Conservation (phyloP, 1,284 basidiomycete genomes). For the Leucocoprinus gongylophorus region DNA sequence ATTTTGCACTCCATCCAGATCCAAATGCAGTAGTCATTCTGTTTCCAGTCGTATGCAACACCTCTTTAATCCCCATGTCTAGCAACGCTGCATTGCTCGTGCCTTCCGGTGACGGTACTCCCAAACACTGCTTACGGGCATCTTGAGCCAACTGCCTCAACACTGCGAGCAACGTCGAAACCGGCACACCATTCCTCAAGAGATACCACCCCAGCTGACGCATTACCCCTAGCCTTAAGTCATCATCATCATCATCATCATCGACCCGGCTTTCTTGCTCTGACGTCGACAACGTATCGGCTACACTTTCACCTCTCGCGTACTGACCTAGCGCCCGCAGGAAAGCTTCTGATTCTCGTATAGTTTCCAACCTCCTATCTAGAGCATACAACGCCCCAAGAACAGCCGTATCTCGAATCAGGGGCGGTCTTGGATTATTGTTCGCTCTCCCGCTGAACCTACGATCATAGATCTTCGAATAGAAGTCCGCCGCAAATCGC, state of each 20-base stretch:
- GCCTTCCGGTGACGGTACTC: conserved; percentile 44
- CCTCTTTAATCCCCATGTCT: conserved; percentile 59
- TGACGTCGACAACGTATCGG: conserved; percentile 17
- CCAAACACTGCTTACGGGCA: conserved; percentile 48
- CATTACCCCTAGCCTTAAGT: conserved; percentile 18
- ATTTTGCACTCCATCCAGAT: conserved; percentile 59
- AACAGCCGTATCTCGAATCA: conserved; percentile 64
- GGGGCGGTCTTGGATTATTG: conserved; percentile 53
- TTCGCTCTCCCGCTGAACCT: conserved; percentile 61
- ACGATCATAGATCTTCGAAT: conserved; percentile 61
- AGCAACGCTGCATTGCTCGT: conserved; percentile 40
- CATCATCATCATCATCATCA: conserved; percentile 7
- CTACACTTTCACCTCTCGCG: conserved; percentile 38
- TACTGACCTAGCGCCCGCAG: conserved; percentile 43
- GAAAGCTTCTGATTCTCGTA: conserved; percentile 42
- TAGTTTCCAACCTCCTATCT: conserved; percentile 45
- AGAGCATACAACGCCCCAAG: conserved; percentile 55
- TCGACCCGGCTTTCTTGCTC: conserved; percentile 21
- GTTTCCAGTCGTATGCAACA: conserved; percentile 58
- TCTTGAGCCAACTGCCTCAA: conserved; percentile 53
- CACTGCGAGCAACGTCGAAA: conserved; percentile 52
- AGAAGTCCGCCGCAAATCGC: conserved; percentile 65
- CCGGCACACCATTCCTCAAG: conserved; percentile 60
- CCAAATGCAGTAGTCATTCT: conserved; percentile 60
- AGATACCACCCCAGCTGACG: conserved; percentile 50